Conservation (phyloP, 805 yeast genomes). For the Myxozyma vanderwaltii region DNA sequence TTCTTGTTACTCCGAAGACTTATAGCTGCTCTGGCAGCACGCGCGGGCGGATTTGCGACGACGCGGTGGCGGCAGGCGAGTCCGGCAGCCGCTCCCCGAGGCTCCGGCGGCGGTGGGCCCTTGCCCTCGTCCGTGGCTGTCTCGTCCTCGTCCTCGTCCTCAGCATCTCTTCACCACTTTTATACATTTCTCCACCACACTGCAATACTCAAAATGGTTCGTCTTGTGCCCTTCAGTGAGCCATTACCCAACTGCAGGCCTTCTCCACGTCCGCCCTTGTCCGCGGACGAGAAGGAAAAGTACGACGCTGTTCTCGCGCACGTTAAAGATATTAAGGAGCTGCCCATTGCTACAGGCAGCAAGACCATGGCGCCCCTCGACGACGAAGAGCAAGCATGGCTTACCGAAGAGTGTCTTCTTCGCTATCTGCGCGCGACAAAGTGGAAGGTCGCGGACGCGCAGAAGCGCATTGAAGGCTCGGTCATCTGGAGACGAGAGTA, state of each 20-base stretch:
- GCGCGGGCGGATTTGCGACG: not conserved
- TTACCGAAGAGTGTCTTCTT: conserved; percentile 85
- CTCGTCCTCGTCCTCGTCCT: not conserved
- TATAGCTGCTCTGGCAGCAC: no score
- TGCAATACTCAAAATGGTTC: conserved; percentile 24
- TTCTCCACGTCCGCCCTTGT: conserved; percentile 52
- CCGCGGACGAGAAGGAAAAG: conserved; percentile 58
- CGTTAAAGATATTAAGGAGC: conserved; percentile 54
- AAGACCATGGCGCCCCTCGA: conserved; percentile 41
- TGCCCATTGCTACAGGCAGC: conserved; percentile 49
- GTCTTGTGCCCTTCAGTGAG: conserved; percentile 54
- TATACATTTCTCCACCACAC: no score
- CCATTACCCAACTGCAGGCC: conserved; percentile 57
- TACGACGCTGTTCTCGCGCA: conserved; percentile 64
- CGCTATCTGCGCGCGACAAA: conserved; percentile 92
- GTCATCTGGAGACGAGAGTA: conserved; percentile 93
- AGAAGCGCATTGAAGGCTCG: conserved; percentile 71
- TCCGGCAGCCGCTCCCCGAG: not conserved
- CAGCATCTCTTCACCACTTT: not conserved
- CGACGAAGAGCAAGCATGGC: conserved; percentile 80
- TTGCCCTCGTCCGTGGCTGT: not conserved
- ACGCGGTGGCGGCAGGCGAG: not conserved
- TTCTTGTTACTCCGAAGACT: no score
- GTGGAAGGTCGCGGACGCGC: conserved; percentile 76
- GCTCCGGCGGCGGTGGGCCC: conserved; percentile 7